A percentile compares a stretch with the other conserved stretches of the same genome.
These are phyloP conservation scores for Afroboletus lepidellus DNA, from an alignment of 1,284 basidiomycete genomes.

Conservation along the genomic window DNA sequence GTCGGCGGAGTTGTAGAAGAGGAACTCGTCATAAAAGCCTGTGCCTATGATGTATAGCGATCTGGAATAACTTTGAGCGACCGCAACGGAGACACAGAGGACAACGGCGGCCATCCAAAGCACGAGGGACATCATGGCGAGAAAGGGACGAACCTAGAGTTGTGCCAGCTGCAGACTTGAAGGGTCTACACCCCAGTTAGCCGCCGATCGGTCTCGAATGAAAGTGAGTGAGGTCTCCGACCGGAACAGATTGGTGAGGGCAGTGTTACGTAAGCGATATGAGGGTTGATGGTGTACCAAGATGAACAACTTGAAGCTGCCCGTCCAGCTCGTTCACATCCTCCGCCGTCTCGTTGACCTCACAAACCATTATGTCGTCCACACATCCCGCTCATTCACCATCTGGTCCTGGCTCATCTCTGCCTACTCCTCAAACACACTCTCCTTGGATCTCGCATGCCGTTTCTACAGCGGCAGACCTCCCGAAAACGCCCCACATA, in stretches of 20 bases:
- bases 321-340: constrained; percentile 45
- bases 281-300: background rate
- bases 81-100: constrained; percentile 1
- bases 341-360: constrained; percentile 65
- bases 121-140: constrained; percentile 9
- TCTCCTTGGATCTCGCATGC: background rate
- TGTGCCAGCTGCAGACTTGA: background rate
- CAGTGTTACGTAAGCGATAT: background rate
- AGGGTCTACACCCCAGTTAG: constrained; percentile 15
- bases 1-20: constrained; percentile 31
- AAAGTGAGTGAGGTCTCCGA: background rate
- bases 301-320: constrained; percentile 19
- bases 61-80: constrained; percentile 13
- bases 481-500: background rate
- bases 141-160: constrained; percentile 12
- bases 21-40: constrained; percentile 33
- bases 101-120: background rate
- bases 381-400: background rate
- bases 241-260: too few relatives aligned
- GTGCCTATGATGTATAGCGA: constrained; percentile 26
- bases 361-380: constrained; percentile 55
- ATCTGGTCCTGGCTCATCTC: constrained; percentile 23
- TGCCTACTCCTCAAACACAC: background rate
- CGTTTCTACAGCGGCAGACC: background rate
- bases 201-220: constrained; percentile 1